Base-by-base conservation (phyloP, 2,329 filamentous ascomycete genomes). In the Colletotrichum lini region DNA sequence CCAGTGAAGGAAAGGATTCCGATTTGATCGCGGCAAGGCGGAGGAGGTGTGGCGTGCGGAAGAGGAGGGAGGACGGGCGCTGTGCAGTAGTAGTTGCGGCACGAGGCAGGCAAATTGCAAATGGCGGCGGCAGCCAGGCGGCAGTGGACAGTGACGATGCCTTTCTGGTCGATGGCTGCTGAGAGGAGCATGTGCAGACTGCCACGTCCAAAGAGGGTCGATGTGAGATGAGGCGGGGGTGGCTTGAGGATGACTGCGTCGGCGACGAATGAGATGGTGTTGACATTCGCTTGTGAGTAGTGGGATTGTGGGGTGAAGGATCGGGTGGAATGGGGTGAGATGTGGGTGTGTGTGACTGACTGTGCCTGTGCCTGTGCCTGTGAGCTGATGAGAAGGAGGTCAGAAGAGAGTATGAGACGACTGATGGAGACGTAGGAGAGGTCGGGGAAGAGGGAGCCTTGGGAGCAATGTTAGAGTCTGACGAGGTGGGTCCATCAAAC, bases 141-240 rank as follows among this genome's bases (percentile, higher is more conserved):
- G 58, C 44, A 61, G 13, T 35, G 18, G 12, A 8, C 45, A 38
- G 13, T 57, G 16, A 18, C 42, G 58, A 45, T 47, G 52, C 49
- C 59, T 21, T 38, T 47, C 47, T 62, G 15, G 45, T 30, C 18
- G 60, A 21, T 42, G 44, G 65, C 35, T 44, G 54, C 15, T 52
- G 54, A 59, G 38, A 12, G 30, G 18, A 42, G 30, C 40, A 6
- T 26, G 9, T 26, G 15, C 21, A 16, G 30, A 35, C 30, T 35
- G 30, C 30, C 30, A 60, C n/a, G 21, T 16, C 26, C 57, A 21
- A 35, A 23, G n/a, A 16, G 26, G 13, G 8, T 35, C 30, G 15
- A 54, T 40, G 60, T 59, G 18, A 69, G 67, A 69, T 65, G 67
- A 69, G 45, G 67, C 60, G 45, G 45, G 53, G 45, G 53, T 69